Base-by-base conservation (phyloP, 768 basidiomycete genomes). In the Rhodosporidiobolus odoratus region DNA sequence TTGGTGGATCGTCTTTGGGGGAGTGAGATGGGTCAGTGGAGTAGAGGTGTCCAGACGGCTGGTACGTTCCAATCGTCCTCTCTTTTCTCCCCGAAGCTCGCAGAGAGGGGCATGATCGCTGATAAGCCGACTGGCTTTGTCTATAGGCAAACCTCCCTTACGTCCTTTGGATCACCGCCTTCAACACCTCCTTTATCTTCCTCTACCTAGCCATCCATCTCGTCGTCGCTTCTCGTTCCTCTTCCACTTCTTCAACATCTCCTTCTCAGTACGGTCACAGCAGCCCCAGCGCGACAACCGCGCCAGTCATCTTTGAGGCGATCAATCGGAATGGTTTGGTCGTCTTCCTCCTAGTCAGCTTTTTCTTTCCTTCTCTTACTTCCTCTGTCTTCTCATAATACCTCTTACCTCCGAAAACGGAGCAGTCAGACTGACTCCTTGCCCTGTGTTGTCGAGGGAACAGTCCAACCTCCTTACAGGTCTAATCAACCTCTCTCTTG, bases 391-490 rank as follows among this genome's bases (percentile, higher is more conserved):
- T 37, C 23, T 30, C 54, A 48, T 62, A 23, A 0, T 50, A 13
- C 27, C 16, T 50, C 23, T 38, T 47, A 13, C 2, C 19, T 4
- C 30, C 15, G n/a, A 3, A 2, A n/a, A n/a, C n/a, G n/a, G n/a
- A n/a, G n/a, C n/a, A n/a, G n/a, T n/a, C 1, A 25, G 17, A 48
- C n/a, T 48, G 27, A 27, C 27, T 45, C 10, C 58, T 57, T 54
- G 19, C 17, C 3, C 21, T 38, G 66, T 23, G 71, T 41, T 35
- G 72, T 35, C 15, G 2, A 5, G n/a, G n/a, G n/a, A n/a, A 19
- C 71, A 95, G 92, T 91, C 93, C 0, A 98, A 98, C 78, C 80
- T 95, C 1, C 78, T 85, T 40, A 99, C 95, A 0, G 95, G 95
- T 0, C 73, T 90, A 19, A 82, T 94, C 71, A 99, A 97, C 78